Conservation (phyloP, 345 rosid species). For the Rhizophora mangle region DNA sequence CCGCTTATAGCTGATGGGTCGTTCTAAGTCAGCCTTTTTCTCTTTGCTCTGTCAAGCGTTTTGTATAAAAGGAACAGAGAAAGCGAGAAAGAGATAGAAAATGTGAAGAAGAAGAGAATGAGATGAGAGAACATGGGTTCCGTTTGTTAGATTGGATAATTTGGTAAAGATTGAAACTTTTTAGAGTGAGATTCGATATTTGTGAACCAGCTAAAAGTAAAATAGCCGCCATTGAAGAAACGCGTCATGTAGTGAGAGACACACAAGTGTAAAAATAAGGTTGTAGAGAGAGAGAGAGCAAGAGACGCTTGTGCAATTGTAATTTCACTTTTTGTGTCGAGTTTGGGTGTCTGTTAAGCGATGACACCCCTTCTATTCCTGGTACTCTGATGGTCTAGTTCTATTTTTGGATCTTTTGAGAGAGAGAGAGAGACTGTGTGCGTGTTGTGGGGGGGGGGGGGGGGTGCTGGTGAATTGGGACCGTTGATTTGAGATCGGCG, state of each 20-base stretch:
- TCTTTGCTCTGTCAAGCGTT: slow-evolving; percentile 16
- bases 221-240: slow-evolving; percentile 45
- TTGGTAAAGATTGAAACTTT: neutral
- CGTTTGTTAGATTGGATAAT: neutral
- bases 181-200: slow-evolving; percentile 11
- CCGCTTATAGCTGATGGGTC: slow-evolving; percentile 25
- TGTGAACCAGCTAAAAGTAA: slow-evolving; percentile 6
- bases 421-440: too few relatives aligned
- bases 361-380: too few relatives aligned
- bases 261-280: neutral
- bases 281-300: neutral
- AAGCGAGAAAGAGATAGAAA: slow-evolving; percentile 44
- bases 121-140: slow-evolving; percentile 39
- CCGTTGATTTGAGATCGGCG: neutral
- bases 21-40: slow-evolving; percentile 18
- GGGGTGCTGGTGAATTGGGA: neutral
- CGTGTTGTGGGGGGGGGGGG: too few relatives aligned
- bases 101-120: slow-evolving; percentile 34
- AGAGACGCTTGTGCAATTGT: neutral
- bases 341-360: too few relatives aligned
- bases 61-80: slow-evolving; percentile 39
- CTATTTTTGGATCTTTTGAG: neutral
- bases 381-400: neutral
- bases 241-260: slow-evolving; percentile 27
- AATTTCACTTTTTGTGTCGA: too few relatives aligned